These are phyloP conservation scores for Yueomyces sinensis DNA, from an alignment of 805 yeast species.

Conservation along the genomic window DNA sequence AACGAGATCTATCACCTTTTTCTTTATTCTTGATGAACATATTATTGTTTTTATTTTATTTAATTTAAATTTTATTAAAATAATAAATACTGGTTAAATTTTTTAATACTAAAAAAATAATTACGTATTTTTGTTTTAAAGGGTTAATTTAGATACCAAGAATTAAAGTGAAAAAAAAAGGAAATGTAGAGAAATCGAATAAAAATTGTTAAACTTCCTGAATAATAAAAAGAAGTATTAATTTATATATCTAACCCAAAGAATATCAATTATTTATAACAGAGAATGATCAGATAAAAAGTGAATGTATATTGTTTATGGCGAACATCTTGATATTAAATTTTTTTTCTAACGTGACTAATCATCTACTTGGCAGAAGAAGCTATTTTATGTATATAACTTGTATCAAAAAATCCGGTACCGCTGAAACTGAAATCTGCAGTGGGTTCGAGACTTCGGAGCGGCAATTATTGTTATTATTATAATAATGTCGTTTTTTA, in stretches of 20 bases:
- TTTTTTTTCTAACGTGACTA: too few relatives aligned
- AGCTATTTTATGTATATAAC: too few relatives aligned
- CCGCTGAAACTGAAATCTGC: too few relatives aligned
- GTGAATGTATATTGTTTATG: too few relatives aligned
- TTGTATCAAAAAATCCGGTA: too few relatives aligned
- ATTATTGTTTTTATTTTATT: slow-evolving; percentile 1
- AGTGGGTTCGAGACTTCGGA: too few relatives aligned
- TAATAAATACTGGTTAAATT: neutral
- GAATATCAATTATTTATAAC: too few relatives aligned
- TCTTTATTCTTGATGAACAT: slow-evolving; percentile 82
- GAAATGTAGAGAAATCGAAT: neutral
- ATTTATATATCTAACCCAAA: too few relatives aligned
- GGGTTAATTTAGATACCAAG: neutral
- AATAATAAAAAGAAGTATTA: neutral
- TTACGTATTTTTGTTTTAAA: neutral
- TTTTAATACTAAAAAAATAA: neutral
- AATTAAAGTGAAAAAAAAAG: neutral
- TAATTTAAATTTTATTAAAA: neutral
- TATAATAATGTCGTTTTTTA: neutral
- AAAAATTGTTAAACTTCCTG: neutral
- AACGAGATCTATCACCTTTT: slow-evolving; percentile 61
- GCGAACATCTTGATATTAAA: too few relatives aligned
- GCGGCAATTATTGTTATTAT: neutral
- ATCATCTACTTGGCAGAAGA: too few relatives aligned
- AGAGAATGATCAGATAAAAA: too few relatives aligned